Percentiles rank a stretch among this genome's conserved stretches.
phyloP scores from a whole-genome alignment of 2,329 filamentous ascomycete species.

The Penicillium sp. region DNA sequence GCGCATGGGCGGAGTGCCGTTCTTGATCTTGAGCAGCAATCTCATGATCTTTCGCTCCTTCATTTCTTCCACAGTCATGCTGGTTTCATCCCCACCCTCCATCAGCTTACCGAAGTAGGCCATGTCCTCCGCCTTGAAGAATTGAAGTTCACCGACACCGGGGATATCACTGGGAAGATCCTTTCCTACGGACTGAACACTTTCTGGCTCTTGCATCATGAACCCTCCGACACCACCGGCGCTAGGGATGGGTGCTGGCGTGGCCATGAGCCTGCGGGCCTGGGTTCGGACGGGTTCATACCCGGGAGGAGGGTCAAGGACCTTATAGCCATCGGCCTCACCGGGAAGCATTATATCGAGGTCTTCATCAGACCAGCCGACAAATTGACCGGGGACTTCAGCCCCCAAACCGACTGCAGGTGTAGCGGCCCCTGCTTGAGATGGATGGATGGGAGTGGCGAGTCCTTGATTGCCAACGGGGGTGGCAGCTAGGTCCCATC shows the following conservation, averaged over 20 bases:
- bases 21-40: conserved; percentile 95
- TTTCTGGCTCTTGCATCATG: conserved; percentile 96
- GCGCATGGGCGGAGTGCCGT: conserved; percentile 96
- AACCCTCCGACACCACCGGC: conserved; percentile 71
- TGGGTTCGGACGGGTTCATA: conserved; percentile 81
- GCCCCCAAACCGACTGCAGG: conserved; percentile 72
- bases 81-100: conserved; percentile 87
- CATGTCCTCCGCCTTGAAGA: conserved; percentile 99
- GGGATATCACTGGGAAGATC: conserved; percentile 93
- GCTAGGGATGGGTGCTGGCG: conserved; percentile 61
- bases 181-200: conserved; percentile 76
- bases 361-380: conserved; percentile 86
- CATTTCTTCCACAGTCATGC: conserved; percentile 86
- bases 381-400: conserved; percentile 68
- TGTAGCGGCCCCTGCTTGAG: conserved; percentile 54
- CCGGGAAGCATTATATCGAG: conserved; percentile 86
- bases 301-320: conserved; percentile 84
- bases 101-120: conserved; percentile 97
- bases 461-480: conserved; percentile 71
- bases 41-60: conserved; percentile 99
- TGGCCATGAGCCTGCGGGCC: conserved; percentile 70
- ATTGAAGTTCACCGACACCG: conserved; percentile 91
- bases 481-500: conserved; percentile 85
- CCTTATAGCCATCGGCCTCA: conserved; percentile 74
- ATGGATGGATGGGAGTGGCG: conserved; percentile 73